Evolutionary conservation across 345 rosid species (phyloP), one percentile per base, ranked within the genome.

Genomic region (Ceriops zippeliana): DNA sequence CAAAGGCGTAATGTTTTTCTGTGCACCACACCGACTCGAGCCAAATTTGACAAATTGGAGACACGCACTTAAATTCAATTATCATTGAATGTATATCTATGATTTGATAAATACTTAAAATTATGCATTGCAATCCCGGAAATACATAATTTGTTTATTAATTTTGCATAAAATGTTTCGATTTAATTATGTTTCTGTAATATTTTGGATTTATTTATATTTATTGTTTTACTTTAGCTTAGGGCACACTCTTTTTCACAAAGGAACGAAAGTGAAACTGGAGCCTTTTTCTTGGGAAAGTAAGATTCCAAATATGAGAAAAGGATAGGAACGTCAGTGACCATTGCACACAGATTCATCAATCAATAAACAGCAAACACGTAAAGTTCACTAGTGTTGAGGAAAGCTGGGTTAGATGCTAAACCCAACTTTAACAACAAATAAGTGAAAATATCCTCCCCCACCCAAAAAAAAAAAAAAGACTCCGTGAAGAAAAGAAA

Each of bases 231-330:
- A 21, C 42, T 34, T 62, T 32, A 65, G 66, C 52, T 76, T 37
- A 53, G 20, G 73, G 62, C 53, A 10, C 57, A 2, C 59, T 8
- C 37, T 65, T 58, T 66, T 63, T 27, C 10, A 30, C 58, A 54
- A 73, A 56, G 53, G 28, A 58, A 61, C 11, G 65, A 71, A 61
- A 68, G 22, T 35, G 57, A 53, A 35, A 62, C n/a, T 31, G 66
- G 69, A 68, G 58, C 31, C 66, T 73, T 34, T 56, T 75, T 63
- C 52, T 66, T 62, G 65, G 67, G 62, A 78, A 82, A 83, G 66
- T 79, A 49, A 73, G 86, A 84, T 82, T 84, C 86, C 80, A 66
- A 67, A 62, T 70, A 62, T 52, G 42, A 70, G 69, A 70, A 68
- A 65, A 52, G 42, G 68, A 63, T 35, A 56, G 22, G 6, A 49